Evolutionary conservation across 192 early-diverging fungal genomes (phyloP), one percentile per base, ranked within the genome.

Genomic region (Backusella psychrophila): DNA sequence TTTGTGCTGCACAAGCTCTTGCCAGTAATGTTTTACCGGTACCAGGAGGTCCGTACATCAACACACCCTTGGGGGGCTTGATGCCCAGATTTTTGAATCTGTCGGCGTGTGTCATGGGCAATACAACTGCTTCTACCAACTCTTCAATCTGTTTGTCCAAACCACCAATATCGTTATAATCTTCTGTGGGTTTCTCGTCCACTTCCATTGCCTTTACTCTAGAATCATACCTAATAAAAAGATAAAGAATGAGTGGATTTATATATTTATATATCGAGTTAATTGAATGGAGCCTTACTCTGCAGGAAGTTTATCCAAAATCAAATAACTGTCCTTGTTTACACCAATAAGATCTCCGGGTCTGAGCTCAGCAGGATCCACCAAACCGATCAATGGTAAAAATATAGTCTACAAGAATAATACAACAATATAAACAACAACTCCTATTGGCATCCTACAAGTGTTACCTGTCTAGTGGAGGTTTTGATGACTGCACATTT

Each of bases 131-230:
- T 80, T 96, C 94, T 0, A 96, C 94, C 46, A 94, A 83, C 81
- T 94, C 94, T 72, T 93, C 93, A 39, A 96, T 93, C 83, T 96
- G 93, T 83, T 94, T 94, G 77, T 94, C 93, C 52, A 96, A 80
- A n/a, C 94, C 94, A 77, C 94, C 94, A 79, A 96, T 93, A 79
- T 98, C 98, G 79, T 90, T 96, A 79, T 97, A 98, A 72, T 95
- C 94, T 86, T 99, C 98, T 19, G 96, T 97, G 17, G 98, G 98
- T 85, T 98, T 98, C 82, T 99, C 98, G 73, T 99, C 98, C 6
- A 99, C 98, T 84, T 99, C 98, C 98, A 99, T 99, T 15, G 96
- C 98, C 84, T 98, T 98, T 46, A 98, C 98, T 56, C 98, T 91
- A 35, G 96, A 95, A 84, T 99, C 98, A 77, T 97, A 99, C 80